phyloP scores from a whole-genome alignment of 192 early-diverging fungal genomes.

The Thamnidium elegans region DNA sequence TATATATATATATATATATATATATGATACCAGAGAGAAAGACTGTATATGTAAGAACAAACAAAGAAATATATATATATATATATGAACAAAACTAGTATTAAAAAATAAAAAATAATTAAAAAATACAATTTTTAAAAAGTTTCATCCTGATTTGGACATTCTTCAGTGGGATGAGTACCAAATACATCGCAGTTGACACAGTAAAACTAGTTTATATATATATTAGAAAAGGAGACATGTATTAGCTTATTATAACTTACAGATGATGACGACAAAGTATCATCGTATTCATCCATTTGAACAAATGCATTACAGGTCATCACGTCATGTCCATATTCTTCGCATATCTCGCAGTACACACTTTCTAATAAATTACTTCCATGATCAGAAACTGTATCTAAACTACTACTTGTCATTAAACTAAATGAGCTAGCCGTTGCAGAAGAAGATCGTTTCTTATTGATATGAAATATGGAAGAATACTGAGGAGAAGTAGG shows the following conservation, averaged over 20 bases:
- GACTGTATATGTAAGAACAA: neutral
- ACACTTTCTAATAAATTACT: constrained; percentile 30
- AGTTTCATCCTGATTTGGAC: constrained; percentile 69
- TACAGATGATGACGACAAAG: neutral
- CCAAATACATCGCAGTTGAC: constrained; percentile 74
- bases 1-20: neutral
- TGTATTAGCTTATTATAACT: neutral
- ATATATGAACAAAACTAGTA: neutral
- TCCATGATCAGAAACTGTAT: neutral
- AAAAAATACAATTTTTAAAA: constrained; percentile 43
- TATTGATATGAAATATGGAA: neutral
- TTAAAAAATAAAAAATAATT: neutral
- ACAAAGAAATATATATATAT: no score
- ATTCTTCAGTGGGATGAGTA: constrained; percentile 65
- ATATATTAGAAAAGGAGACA: no score
- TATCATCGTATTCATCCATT: neutral
- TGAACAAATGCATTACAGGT: constrained; percentile 43
- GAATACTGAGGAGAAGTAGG: neutral
- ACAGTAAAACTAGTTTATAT: constrained; percentile 49
- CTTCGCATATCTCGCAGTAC: constrained; percentile 70
- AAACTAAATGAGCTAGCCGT: neutral
- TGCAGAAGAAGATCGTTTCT: constrained; percentile 2
- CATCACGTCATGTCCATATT: constrained; percentile 58
- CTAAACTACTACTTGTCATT: constrained; percentile 1
- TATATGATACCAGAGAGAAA: neutral